Evolutionary conservation across 345 rosid species (phyloP), one percentile per base, ranked within the genome.

Genomic region (Cardamine resedifolia): DNA sequence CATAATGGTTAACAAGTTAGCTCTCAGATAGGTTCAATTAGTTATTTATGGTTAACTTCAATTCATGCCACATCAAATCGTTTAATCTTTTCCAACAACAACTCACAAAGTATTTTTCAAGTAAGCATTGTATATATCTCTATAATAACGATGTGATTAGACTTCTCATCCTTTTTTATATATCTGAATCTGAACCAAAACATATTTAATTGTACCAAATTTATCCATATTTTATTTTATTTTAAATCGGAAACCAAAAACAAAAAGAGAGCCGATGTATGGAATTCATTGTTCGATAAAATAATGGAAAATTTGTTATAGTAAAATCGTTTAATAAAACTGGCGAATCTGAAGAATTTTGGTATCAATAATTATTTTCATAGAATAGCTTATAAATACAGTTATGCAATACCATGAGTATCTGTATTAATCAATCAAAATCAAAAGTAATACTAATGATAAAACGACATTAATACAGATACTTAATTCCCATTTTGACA

Each of bases 1-100:
- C 67, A 61, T 61, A 58, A 52, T 80, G 85, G 75, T 73, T 61
- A 79, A 61, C 24, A 64, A 50, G 77, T 83, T 82, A 76, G 58
- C 50, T 71, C 23, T 20, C 10, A 7, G 14, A 66, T 48, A 57
- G 14, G 30, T 28, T 15, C 38, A 38, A 34, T 19, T 58, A 36
- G 52, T 11, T 58, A 59, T 16, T 16, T 61, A 39, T 62, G 6
- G 44, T 62, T 39, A 50, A 52, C 48, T 21, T 39, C 55, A 81
- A 77, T 59, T 87, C 78, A 80, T 67, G 28, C 49, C 67, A 66
- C 64, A 51, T 60, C 44, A 44, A 43, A 41, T 52, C 34, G 41
- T 62, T 61, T 5, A 26, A 31, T 60, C n/a, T 41, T 49, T 52
- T 51, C 31, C 45, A 62, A 28, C 55, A 72, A 72, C 36, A 43